Conservation (phyloP, 257 asterid species). For the Salvia splendens region DNA sequence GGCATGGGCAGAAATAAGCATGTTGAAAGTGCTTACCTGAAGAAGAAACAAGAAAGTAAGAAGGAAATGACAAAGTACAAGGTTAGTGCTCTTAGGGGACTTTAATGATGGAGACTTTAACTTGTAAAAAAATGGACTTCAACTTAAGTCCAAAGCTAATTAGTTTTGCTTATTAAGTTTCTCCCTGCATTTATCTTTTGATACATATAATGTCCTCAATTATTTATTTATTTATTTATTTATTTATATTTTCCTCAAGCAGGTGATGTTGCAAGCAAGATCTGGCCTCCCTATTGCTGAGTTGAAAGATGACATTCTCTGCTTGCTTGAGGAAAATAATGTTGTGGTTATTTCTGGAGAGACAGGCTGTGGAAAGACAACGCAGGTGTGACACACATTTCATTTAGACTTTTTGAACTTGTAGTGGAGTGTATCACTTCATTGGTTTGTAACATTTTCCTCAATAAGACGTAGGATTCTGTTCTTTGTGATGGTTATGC, state of each 20-base stretch:
- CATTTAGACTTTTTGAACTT: slow-evolving; percentile 29
- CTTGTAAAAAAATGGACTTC: slow-evolving; percentile 11
- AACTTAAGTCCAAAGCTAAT: slow-evolving; percentile 6
- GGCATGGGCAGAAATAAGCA: slow-evolving; percentile 45
- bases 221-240: background rate
- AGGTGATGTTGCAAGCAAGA: slow-evolving; percentile 84
- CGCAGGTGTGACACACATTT: slow-evolving; percentile 66
- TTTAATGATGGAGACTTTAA: background rate
- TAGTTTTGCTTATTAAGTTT: background rate
- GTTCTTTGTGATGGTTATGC: slow-evolving; percentile 39
- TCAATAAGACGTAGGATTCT: slow-evolving; percentile 7
- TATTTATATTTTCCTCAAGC: slow-evolving; percentile 26
- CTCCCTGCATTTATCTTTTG: slow-evolving; percentile 25
- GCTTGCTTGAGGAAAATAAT: slow-evolving; percentile 64
- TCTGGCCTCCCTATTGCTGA: slow-evolving; percentile 84
- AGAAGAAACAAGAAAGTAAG: slow-evolving; percentile 61
- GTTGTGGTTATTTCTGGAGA: slow-evolving; percentile 94
- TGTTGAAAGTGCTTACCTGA: slow-evolving; percentile 63
- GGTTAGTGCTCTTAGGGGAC: slow-evolving; percentile 48
- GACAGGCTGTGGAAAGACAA: slow-evolving; percentile 99
- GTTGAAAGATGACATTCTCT: slow-evolving; percentile 68
- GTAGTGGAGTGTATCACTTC: slow-evolving; percentile 16
- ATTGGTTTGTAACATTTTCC: slow-evolving; percentile 1
- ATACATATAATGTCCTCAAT: slow-evolving; percentile 9
- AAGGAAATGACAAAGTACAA: slow-evolving; percentile 67